Base-by-base conservation (phyloP, 176 grass and related monocot species). In the Themeda triandra region DNA sequence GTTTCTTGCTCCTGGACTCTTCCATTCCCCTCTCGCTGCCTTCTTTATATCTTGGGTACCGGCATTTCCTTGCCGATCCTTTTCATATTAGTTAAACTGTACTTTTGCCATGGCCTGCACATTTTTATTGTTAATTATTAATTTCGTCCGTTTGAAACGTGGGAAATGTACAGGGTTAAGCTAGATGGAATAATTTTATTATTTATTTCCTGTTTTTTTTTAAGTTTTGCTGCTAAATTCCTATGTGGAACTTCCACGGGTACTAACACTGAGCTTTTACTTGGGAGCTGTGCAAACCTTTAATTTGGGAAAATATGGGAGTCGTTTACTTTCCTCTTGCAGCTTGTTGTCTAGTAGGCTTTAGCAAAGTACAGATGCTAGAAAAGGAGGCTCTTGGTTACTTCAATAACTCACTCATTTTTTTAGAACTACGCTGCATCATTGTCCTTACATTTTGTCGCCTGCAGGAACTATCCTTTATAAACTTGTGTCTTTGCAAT, bases 1-100 rank as follows among this genome's bases (percentile, higher is more conserved):
- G 64, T 75, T 85, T 85, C 23, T 76, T 89, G 71, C 78, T 65
- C 41, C 72, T 77, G 83, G 35, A 63, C 71, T 71, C 31, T 78
- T 82, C 51, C 32, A 56, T 67, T 77, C 71, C 48, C 77, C 71
- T 80, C 76, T 51, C 76, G n/a, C n/a, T 53, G 39, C 56, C 41
- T 12, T 65, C 30, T 81, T 70, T 80, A 80, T 80, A 51, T 79
- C 66, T 35, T 5, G 51, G 56, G 68, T 63, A 28, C 69, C n/a
- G 2, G 35, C 11, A 48, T 40, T 80, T 80, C 7, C 64, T 66
- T 54, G 40, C 42, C 18, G 80, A 5, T 80, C 29, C 76, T 70
- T 30, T 30, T 67, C 14, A 6, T 45, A 62, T 73, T 64, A 44
- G 37, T 44, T 28, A 33, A 10, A 35, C 8, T 62, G 9, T 63